Base-by-base conservation (phyloP, 2,329 filamentous ascomycete species). In the Neofusicoccum kwambonambiense region DNA sequence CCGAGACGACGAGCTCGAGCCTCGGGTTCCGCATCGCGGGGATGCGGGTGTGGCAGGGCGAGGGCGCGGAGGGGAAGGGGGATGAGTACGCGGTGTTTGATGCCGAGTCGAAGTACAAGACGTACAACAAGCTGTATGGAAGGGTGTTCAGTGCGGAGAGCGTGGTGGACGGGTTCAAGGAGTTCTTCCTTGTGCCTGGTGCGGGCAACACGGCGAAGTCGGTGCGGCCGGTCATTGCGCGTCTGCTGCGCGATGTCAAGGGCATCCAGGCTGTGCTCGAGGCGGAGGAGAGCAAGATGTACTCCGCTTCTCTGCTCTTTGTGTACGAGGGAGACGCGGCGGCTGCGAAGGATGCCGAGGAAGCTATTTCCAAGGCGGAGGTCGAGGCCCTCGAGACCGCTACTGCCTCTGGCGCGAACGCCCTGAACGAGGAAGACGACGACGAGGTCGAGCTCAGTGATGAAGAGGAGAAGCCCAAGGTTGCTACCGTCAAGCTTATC, bases 401-500 rank as follows among this genome's bases (percentile, higher is more conserved):
- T 69, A 77, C 47, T 75, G 75, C 7, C 71, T 76, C 57, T 74
- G 72, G 3, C 8, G 19, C 44, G 12, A 57, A 58, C 11, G 62
- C 9, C 4, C 22, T 44, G 54, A 76, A 79, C 56, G 77, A 77
- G 19, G 77, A 79, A 37, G 79, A 80, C n/a, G 80, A 81, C 9
- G 78, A 84, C 1, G 81, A 80, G 66, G 73, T 74, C 37, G 70
- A 69, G 45, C 61, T 74, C 13, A 81, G 82, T 1, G 81, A 82
- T 0, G 82, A 81, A 1, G 84, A 87, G 0, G 84, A 88, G 1
- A 79, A 82, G 51, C 81, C 90, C 0, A 89, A 89, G 70, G 86
- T 96, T 49, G 92, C 90, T 72, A 85, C 87, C 12, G 83, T 97
- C 57, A 95, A 94, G 74, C 83, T 99, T 68, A 99, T 99, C 70